Evolutionary conservation across 2,329 filamentous ascomycete genomes (phyloP).

Genomic region (Cytospora paraplurivora): DNA sequence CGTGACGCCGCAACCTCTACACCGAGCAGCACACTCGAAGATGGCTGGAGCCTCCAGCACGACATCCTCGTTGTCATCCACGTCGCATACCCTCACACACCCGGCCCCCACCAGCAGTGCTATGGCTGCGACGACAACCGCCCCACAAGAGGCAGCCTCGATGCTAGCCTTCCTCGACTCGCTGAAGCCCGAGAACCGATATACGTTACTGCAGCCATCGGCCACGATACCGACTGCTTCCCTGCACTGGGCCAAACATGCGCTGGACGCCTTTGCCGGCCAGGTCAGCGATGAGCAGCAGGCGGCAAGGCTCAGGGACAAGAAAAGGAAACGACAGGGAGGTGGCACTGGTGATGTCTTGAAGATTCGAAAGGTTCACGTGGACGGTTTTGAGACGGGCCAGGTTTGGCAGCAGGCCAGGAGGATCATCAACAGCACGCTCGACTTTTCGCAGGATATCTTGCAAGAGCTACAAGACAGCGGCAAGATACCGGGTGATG

Average conservation of each 20-base stretch:
- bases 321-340: slow-evolving; percentile 72
- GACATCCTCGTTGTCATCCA: slow-evolving; percentile 63
- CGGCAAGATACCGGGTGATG: slow-evolving; percentile 28
- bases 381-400: slow-evolving; percentile 81
- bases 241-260: slow-evolving; percentile 75
- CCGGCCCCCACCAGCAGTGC: slow-evolving; percentile 47
- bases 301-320: slow-evolving; percentile 63
- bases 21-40: slow-evolving; percentile 2
- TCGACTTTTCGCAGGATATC: slow-evolving; percentile 51
- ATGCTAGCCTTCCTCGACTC: slow-evolving; percentile 57
- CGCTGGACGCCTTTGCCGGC: slow-evolving; percentile 75
- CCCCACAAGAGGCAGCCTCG: slow-evolving; percentile 41
- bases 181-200: slow-evolving; percentile 62
- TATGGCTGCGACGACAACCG: slow-evolving; percentile 40
- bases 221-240: slow-evolving; percentile 67
- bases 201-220: slow-evolving; percentile 76
- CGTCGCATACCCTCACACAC: slow-evolving; percentile 64
- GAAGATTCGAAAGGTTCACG: slow-evolving; percentile 79
- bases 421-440: slow-evolving; percentile 68
- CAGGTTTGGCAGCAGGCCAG: slow-evolving; percentile 95
- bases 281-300: slow-evolving; percentile 74
- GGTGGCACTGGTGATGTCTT: slow-evolving; percentile 56
- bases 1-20: slow-evolving; percentile 5
- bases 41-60: slow-evolving; percentile 48
- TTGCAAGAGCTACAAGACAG: slow-evolving; percentile 53